Conservation (phyloP, 345 rosid species). For the Abelmoschus esculentus region DNA sequence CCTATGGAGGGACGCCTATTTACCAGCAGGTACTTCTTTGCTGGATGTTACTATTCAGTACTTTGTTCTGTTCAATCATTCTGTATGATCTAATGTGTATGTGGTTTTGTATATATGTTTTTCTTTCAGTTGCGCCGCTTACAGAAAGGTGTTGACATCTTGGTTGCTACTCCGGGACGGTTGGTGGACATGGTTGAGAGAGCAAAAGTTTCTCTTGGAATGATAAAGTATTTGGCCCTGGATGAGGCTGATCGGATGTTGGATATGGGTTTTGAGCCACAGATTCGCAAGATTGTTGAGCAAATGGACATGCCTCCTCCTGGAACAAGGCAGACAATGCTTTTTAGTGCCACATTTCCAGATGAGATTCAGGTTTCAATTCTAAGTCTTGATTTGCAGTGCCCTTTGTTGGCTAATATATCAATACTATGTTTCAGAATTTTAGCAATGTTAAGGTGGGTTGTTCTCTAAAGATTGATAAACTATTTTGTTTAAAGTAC, state of each 20-base stretch:
- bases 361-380: slow-evolving; percentile 77
- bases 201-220: slow-evolving; percentile 77
- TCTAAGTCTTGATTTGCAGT: not conserved
- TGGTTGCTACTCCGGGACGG: slow-evolving; percentile 98
- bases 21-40: slow-evolving; percentile 54
- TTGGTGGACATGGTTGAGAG: slow-evolving; percentile 86
- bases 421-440: too few species aligned
- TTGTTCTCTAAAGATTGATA: too few species aligned
- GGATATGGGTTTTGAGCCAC: slow-evolving; percentile 99
- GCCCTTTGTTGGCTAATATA: not conserved
- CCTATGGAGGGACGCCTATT: slow-evolving; percentile 95
- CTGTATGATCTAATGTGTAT: too few species aligned
- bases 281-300: slow-evolving; percentile 89
- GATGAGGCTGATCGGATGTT: slow-evolving; percentile 98
- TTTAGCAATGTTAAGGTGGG: too few species aligned
- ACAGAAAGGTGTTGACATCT: slow-evolving; percentile 93
- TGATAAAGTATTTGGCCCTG: slow-evolving; percentile 78
- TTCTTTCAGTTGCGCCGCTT: slow-evolving; percentile 63
- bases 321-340: slow-evolving; percentile 80
- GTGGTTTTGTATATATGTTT: not conserved
- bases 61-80: too few species aligned
- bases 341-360: slow-evolving; percentile 97
- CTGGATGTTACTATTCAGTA: too few species aligned
- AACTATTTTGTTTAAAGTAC: too few species aligned
- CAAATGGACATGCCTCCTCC: slow-evolving; percentile 92